These are phyloP conservation scores for Xylaria hypoxylon DNA, from an alignment of 2,329 filamentous ascomycete genomes.

Conservation along the genomic window DNA sequence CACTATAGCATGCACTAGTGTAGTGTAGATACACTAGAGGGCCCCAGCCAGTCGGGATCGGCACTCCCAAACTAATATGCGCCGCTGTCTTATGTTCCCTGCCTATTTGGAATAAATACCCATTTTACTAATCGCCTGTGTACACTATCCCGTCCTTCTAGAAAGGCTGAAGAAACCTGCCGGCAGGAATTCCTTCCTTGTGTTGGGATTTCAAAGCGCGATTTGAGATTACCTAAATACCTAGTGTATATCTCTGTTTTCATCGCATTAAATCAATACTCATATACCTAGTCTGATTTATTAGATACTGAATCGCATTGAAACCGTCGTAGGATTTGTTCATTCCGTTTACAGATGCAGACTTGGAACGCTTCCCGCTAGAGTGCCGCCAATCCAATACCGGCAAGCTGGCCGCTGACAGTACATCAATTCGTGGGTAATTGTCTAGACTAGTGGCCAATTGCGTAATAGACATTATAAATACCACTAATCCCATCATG, in stretches of 20 bases:
- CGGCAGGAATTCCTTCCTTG: neutral
- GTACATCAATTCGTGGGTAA: neutral
- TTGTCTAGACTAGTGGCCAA: constrained; percentile 13
- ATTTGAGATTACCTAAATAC: too few relatives aligned
- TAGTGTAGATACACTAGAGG: neutral
- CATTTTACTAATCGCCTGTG: constrained; percentile 28
- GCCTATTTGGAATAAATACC: constrained; percentile 29
- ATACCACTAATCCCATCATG: neutral
- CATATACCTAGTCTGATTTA: neutral
- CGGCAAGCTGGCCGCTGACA: neutral
- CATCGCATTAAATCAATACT: too few relatives aligned
- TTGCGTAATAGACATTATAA: constrained; percentile 23
- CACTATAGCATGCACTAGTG: too few relatives aligned
- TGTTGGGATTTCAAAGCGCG: neutral
- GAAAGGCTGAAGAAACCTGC: constrained; percentile 29
- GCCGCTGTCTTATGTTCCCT: constrained; percentile 1
- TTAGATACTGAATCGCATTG: too few relatives aligned
- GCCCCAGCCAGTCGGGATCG: constrained; percentile 23
- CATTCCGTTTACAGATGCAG: too few relatives aligned
- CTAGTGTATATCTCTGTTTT: too few relatives aligned
- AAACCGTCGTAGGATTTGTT: too few relatives aligned
- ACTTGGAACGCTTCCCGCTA: neutral
- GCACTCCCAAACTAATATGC: constrained; percentile 31
- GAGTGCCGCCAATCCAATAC: neutral
- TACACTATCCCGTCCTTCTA: constrained; percentile 9